Percentiles rank a stretch among this genome's conserved stretches.
These are phyloP conservation scores for Diaporthe vexans DNA, from an alignment of 2,329 filamentous ascomycete species.

Conservation along the genomic window DNA sequence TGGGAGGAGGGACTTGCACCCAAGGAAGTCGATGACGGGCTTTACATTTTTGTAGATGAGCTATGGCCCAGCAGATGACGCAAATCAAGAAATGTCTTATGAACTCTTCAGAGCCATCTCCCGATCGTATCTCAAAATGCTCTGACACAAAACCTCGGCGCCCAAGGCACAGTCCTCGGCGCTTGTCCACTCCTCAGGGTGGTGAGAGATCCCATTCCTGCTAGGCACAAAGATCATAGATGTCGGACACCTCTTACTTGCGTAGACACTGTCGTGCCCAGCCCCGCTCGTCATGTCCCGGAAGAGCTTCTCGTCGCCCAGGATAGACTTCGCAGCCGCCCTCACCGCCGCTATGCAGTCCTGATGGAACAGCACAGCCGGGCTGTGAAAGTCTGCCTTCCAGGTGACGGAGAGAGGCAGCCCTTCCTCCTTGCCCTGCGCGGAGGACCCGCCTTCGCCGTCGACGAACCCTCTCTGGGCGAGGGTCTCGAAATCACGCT, in stretches of 20 bases:
- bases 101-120: not conserved
- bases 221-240: conserved; percentile 78
- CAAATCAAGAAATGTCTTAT: not conserved
- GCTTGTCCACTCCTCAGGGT: conserved; percentile 73
- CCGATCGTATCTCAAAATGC: conserved; percentile 56
- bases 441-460: conserved; percentile 45
- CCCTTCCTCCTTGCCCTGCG: conserved; percentile 49
- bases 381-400: conserved; percentile 72
- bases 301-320: conserved; percentile 61
- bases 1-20: too few species aligned
- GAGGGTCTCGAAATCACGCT: conserved; percentile 70
- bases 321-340: conserved; percentile 69
- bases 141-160: conserved; percentile 62
- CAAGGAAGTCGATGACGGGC: not conserved
- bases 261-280: conserved; percentile 68
- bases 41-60: not conserved
- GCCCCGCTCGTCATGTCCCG: conserved; percentile 58
- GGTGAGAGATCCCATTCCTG: conserved; percentile 73
- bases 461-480: conserved; percentile 69
- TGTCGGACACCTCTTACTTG: conserved; percentile 70
- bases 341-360: conserved; percentile 77
- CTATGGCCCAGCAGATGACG: not conserved
- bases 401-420: conserved; percentile 66
- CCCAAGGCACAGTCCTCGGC: conserved; percentile 71
- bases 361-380: conserved; percentile 74